Conservation (phyloP, 2,329 filamentous ascomycete species). For the Tolypocladium ophioglossoides region DNA sequence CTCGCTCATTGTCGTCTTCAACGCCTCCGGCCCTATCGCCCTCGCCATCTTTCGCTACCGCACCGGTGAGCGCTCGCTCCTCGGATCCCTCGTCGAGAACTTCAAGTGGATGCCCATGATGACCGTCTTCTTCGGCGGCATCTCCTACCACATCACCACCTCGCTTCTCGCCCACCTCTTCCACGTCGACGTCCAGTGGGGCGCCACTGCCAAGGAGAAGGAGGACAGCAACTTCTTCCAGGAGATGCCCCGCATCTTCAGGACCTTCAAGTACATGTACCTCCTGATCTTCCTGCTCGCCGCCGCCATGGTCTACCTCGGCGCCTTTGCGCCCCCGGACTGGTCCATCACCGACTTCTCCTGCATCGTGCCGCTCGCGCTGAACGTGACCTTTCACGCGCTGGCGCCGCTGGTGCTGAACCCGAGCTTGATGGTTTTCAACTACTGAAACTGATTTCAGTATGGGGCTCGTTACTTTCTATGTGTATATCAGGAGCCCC, state of each 20-base stretch:
- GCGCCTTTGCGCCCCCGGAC: slow-evolving; percentile 34
- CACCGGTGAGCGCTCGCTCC: slow-evolving; percentile 39
- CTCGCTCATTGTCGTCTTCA: slow-evolving; percentile 55
- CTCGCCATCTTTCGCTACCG: slow-evolving; percentile 55
- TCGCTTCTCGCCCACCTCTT: slow-evolving; percentile 32
- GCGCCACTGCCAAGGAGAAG: slow-evolving; percentile 48
- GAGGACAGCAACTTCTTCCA: slow-evolving; percentile 45
- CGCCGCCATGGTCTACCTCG: slow-evolving; percentile 36
- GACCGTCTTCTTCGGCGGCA: slow-evolving; percentile 31
- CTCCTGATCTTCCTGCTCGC: slow-evolving; percentile 36
- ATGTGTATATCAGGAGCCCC: neutral
- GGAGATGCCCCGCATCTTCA: slow-evolving; percentile 43
- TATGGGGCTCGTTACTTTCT: neutral
- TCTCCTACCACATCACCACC: slow-evolving; percentile 30
- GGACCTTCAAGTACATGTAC: slow-evolving; percentile 42
- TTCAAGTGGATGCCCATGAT: slow-evolving; percentile 52
- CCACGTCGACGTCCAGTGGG: slow-evolving; percentile 35
- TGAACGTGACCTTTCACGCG: slow-evolving; percentile 28
- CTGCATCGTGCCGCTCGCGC: slow-evolving; percentile 46
- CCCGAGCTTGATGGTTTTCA: slow-evolving; percentile 45
- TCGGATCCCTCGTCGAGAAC: slow-evolving; percentile 31
- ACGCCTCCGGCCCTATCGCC: slow-evolving; percentile 46
- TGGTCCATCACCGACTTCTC: slow-evolving; percentile 50
- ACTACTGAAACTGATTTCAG: slow-evolving; percentile 3
- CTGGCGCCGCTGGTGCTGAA: slow-evolving; percentile 49